phyloP scores from a whole-genome alignment of 345 rosid species.

The Ricinus communis region DNA sequence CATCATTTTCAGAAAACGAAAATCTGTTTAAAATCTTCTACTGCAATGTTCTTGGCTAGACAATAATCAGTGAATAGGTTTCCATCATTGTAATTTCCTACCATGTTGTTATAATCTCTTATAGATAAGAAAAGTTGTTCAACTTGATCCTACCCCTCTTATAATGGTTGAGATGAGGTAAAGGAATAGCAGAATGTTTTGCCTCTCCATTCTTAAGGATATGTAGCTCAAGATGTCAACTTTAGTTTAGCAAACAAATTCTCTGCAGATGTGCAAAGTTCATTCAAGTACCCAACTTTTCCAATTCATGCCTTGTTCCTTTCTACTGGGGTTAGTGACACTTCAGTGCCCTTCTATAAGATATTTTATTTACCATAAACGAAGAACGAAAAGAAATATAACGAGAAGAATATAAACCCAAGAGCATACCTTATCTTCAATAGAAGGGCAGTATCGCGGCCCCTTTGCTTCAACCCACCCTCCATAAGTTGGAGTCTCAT shows the following conservation, averaged over 20 bases:
- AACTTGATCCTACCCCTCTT: too few relatives aligned
- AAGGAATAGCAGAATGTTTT: too few relatives aligned
- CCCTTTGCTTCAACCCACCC: constrained; percentile 99
- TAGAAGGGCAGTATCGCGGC: constrained; percentile 98
- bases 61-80: too few relatives aligned
- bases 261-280: background rate
- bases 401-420: background rate
- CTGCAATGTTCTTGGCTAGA: too few relatives aligned
- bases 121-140: too few relatives aligned
- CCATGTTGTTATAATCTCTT: too few relatives aligned
- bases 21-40: too few relatives aligned
- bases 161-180: too few relatives aligned
- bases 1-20: too few relatives aligned
- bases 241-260: background rate
- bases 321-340: background rate
- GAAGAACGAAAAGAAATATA: too few relatives aligned
- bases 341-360: background rate
- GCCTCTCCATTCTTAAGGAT: background rate
- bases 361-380: too few relatives aligned
- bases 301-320: background rate
- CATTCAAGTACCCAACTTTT: background rate
- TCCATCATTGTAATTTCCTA: too few relatives aligned
- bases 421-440: constrained; percentile 81
- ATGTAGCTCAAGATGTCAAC: background rate
- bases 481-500: constrained; percentile 98